phyloP scores from a whole-genome alignment of 805 yeast genomes.

The Sugiyamaella boreocaroliniensis region DNA sequence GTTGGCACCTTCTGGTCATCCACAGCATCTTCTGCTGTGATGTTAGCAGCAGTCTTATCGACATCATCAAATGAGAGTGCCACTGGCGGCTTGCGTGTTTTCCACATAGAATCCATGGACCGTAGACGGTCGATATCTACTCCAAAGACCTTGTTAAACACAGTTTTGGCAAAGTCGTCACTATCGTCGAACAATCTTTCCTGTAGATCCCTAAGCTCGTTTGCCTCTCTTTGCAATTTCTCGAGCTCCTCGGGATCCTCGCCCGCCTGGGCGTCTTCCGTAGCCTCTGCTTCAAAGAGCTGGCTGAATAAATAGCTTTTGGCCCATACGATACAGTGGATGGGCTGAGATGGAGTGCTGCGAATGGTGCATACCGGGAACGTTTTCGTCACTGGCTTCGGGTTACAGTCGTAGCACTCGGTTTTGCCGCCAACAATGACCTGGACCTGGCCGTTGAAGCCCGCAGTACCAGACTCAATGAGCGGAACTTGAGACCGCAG shows the following conservation, averaged over 20 bases:
- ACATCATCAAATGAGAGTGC: slow-evolving; percentile 43
- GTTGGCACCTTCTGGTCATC: slow-evolving; percentile 51
- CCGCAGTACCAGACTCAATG: slow-evolving; percentile 93
- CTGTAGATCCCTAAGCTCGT: slow-evolving; percentile 31
- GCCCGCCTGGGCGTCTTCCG: slow-evolving; percentile 54
- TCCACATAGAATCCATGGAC: slow-evolving; percentile 71
- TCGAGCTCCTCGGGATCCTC: slow-evolving; percentile 32
- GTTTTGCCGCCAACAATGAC: slow-evolving; percentile 76
- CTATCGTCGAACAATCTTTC: slow-evolving; percentile 25
- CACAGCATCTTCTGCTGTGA: slow-evolving; percentile 22
- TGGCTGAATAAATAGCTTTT: slow-evolving; percentile 82
- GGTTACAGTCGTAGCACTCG: slow-evolving; percentile 91
- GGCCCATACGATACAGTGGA: slow-evolving; percentile 97
- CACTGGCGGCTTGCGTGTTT: slow-evolving; percentile 56
- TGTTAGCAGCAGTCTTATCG: slow-evolving; percentile 14
- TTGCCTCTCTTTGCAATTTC: slow-evolving; percentile 30
- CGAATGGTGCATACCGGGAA: slow-evolving; percentile 96
- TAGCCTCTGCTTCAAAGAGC: slow-evolving; percentile 61
- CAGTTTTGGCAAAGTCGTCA: slow-evolving; percentile 28
- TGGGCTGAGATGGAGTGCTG: slow-evolving; percentile 93
- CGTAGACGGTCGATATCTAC: slow-evolving; percentile 75
- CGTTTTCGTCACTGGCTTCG: slow-evolving; percentile 80
- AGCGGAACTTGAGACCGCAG: slow-evolving; percentile 67
- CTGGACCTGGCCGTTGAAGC: slow-evolving; percentile 88
- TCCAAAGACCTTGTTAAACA: slow-evolving; percentile 46